Base-by-base conservation (phyloP, 2,329 filamentous ascomycete genomes). In the Trichoderma aggressivum region DNA sequence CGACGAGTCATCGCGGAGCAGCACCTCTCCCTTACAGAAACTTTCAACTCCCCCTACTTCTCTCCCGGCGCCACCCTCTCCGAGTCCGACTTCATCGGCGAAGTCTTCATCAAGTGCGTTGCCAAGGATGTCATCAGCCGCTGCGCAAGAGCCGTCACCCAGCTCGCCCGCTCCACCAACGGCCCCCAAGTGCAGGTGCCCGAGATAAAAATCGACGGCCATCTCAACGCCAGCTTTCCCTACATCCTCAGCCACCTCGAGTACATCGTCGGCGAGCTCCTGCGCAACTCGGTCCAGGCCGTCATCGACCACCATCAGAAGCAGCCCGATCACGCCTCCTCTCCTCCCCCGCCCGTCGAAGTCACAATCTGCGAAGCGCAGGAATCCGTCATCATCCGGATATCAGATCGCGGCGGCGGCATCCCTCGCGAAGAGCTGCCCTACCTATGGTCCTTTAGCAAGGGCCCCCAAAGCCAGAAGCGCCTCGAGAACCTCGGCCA, bases 1-100 rank as follows among this genome's bases (percentile, higher is more conserved):
- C 91, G 96, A 72, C 90, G 97, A 73, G 96, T 98, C 75, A 99
- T 99, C 78, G 96, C 96, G 39, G 96, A 99, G 81, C 96, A 99
- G 78, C 96, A 99, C 79, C 89, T 99, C 47, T 94, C 96, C 11
- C 87, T 99, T 21, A 97, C 94, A 5, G 94, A 98, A 75, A 98
- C 94, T 1, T 98, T 94, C 84, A 91, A 96, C 80, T 92, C 93
- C 0, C 91, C 93, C 2, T 94, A 93, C 89, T 94, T 97, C 84
- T 95, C 94, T 71, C 92, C 94, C 0, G 89, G 94, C 73, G 90
- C 92, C 3, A 91, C 91, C 74, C 87, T 91, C 50, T 86, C 89
- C 53, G 88, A 90, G 70, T 84, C 92, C 62, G 95, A 98, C 74
- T 97, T 97, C 77, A 94, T 99, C 18, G 96, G 96, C 72, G 94